Evolutionary conservation across 2,329 filamentous ascomycete species (phyloP).

Genomic region (Nemania abortiva): DNA sequence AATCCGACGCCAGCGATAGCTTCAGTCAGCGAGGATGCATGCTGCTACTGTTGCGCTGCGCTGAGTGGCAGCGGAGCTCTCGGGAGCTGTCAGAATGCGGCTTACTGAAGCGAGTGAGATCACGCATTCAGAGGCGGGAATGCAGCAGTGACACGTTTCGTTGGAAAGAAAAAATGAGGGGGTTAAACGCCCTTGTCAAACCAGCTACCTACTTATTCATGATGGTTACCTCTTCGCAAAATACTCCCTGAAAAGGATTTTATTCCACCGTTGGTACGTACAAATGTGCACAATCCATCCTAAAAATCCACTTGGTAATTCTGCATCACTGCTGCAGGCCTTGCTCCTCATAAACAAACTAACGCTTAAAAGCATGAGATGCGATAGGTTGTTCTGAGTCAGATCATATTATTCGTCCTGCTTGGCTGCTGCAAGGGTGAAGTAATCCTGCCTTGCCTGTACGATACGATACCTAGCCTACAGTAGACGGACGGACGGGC

Average conservation of each 20-base stretch:
- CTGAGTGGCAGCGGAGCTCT: constrained; percentile 12
- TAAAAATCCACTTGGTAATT: constrained; percentile 5
- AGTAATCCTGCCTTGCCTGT: constrained; percentile 16
- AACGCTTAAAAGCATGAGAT: constrained; percentile 2
- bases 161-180: background rate
- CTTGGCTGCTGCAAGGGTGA: constrained; percentile 1
- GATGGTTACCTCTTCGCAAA: constrained; percentile 8
- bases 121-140: constrained; percentile 2
- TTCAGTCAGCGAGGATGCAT: constrained; percentile 11
- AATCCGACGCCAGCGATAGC: constrained; percentile 10
- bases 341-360: constrained; percentile 14
- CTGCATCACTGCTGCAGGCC: constrained; percentile 29
- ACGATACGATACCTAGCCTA: constrained; percentile 5
- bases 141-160: constrained; percentile 16
- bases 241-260: constrained; percentile 8
- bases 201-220: background rate
- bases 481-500: background rate
- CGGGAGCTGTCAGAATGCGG: constrained; percentile 29
- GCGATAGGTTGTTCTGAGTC: constrained; percentile 17
- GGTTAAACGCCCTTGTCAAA: background rate
- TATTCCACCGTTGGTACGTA: background rate
- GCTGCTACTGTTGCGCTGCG: background rate
- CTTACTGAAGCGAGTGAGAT: constrained; percentile 21
- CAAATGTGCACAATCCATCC: constrained; percentile 6
- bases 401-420: constrained; percentile 13